phyloP scores from a whole-genome alignment of 805 yeast species.

The Schizosaccharomyces osmophilus region DNA sequence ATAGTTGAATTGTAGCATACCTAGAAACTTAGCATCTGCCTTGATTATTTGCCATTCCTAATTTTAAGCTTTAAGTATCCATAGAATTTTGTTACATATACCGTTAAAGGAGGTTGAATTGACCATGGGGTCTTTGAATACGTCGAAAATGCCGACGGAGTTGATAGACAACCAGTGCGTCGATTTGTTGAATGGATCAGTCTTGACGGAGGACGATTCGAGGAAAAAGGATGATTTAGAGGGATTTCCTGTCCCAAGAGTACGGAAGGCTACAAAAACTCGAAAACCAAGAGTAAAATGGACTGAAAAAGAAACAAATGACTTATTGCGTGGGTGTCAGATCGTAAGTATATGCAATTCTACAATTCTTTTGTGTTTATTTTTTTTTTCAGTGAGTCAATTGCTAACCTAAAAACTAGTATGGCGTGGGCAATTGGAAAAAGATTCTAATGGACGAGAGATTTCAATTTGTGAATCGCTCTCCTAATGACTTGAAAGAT shows the following conservation, averaged over 20 bases:
- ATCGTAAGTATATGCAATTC: conserved; percentile 3
- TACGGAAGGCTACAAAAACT: not conserved
- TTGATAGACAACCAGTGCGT: not conserved
- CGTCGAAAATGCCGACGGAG: not conserved
- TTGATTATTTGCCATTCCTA: no score
- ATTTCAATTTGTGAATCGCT: conserved; percentile 19
- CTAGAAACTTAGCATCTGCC: no score
- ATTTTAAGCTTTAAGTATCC: no score
- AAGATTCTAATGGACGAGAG: conserved; percentile 19
- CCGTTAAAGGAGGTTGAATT: not conserved
- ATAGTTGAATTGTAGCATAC: no score
- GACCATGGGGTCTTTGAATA: not conserved
- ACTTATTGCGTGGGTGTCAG: conserved; percentile 20
- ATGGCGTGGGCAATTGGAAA: conserved; percentile 22
- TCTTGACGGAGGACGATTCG: not conserved
- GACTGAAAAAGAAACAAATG: conserved; percentile 20
- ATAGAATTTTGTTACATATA: no score
- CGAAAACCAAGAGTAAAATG: conserved; percentile 13
- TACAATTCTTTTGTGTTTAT: not conserved
- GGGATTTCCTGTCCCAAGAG: not conserved
- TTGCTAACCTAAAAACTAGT: conserved; percentile 3
- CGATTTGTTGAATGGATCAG: not conserved
- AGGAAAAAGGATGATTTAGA: not conserved
- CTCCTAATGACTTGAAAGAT: conserved; percentile 23
- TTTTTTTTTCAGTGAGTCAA: not conserved